These are phyloP conservation scores for Psilocybe tampanensis DNA, from an alignment of 768 basidiomycete genomes.

Conservation along the genomic window DNA sequence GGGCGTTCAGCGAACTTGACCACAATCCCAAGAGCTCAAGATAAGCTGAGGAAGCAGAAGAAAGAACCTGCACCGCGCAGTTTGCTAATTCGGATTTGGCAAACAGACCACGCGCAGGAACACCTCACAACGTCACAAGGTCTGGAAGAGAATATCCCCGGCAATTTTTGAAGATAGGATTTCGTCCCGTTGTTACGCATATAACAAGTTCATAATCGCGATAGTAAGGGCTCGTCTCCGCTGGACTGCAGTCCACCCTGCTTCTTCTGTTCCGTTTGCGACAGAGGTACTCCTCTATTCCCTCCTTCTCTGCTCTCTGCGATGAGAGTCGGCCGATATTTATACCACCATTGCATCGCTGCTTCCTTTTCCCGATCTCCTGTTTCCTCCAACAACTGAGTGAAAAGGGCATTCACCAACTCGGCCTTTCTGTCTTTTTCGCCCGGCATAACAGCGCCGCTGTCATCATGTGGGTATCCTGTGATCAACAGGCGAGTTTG, in stretches of 20 bases:
- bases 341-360: slow-evolving; percentile 76
- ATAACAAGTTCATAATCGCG: slow-evolving; percentile 20
- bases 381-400: slow-evolving; percentile 62
- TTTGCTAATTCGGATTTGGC: slow-evolving; percentile 10
- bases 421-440: slow-evolving; percentile 36
- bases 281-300: slow-evolving; percentile 1
- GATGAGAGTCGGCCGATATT: slow-evolving; percentile 32
- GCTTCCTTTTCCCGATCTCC: slow-evolving; percentile 72
- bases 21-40: not conserved
- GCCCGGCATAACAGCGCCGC: slow-evolving; percentile 13
- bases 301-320: slow-evolving; percentile 14
- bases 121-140: slow-evolving; percentile 11
- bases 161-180: not conserved
- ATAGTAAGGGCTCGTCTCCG: slow-evolving; percentile 17
- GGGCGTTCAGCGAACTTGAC: slow-evolving; percentile 4
- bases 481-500: slow-evolving; percentile 42
- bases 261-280: slow-evolving; percentile 9
- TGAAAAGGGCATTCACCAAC: slow-evolving; percentile 59
- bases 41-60: not conserved
- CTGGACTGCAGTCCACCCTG: slow-evolving; percentile 4
- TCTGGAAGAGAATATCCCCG: slow-evolving; percentile 2
- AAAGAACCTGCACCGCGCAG: slow-evolving; percentile 1
- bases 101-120: slow-evolving; percentile 5
- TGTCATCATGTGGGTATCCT: slow-evolving; percentile 25
- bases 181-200: slow-evolving; percentile 11